These are phyloP conservation scores for Henckelia pumila DNA, from an alignment of 257 asterid species.

Conservation along the genomic window DNA sequence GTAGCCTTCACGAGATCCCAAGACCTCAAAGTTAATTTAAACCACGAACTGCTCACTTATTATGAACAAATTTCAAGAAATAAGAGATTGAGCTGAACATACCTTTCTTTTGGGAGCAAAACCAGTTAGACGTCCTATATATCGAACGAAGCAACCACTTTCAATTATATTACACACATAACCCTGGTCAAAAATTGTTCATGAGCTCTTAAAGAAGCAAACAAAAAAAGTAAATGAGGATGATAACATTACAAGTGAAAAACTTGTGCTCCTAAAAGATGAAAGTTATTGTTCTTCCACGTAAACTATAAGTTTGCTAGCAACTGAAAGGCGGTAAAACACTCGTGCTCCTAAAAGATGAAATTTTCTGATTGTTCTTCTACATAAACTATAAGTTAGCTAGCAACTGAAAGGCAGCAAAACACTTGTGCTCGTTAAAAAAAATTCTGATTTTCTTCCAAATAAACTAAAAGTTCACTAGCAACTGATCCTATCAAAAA, in stretches of 20 bases:
- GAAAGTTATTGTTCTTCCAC: conserved; percentile 5
- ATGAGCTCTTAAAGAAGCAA: conserved; percentile 12
- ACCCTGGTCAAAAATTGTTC: conserved; percentile 61
- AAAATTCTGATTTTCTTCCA: no score
- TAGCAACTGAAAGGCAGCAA: neutral
- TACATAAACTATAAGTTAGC: neutral
- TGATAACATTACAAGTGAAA: conserved; percentile 14
- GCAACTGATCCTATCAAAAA: no score
- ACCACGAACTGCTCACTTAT: conserved; percentile 7
- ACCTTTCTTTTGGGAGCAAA: conserved; percentile 97
- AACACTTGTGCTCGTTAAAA: no score
- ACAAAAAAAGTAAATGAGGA: conserved; percentile 2
- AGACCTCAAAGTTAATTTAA: conserved; percentile 11
- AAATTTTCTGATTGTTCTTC: neutral
- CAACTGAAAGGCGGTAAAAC: neutral
- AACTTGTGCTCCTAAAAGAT: conserved; percentile 19
- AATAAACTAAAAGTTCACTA: no score
- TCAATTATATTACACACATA: conserved; percentile 89
- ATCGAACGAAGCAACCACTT: conserved; percentile 92
- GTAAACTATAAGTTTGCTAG: neutral
- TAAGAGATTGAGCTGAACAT: conserved; percentile 15
- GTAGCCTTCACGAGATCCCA: conserved; percentile 55
- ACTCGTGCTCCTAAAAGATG: conserved; percentile 17
- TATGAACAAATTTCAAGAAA: neutral
- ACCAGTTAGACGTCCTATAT: conserved; percentile 89